Evolutionary conservation across 257 asterid genomes (phyloP), one percentile per base, ranked within the genome.

Genomic region (Salvia splendens): DNA sequence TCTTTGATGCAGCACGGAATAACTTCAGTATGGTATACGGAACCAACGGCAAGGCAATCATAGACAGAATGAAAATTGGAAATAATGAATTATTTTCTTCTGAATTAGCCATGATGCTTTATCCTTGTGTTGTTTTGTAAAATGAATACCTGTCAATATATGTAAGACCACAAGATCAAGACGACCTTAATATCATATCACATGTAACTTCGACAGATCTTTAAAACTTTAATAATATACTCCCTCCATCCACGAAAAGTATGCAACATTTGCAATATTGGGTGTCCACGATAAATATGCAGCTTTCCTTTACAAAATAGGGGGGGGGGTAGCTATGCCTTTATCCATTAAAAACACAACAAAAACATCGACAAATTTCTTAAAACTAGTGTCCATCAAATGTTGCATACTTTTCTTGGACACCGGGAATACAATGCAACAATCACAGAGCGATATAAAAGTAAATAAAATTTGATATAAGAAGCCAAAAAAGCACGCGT

Each of bases 11-110:
- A 61, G 88, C 95, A 61, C 83, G 95, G 59, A 84, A 69, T 50
- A 90, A 75, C 80, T 85, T 93, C 73, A 81, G 75, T 42, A 93
- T 78, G 2, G 99, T 90, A 75, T 86, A 93, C 41, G 97, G 99
- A 49, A 93, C 87, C 68, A 93, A 81, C 64, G 97, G 95, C 82
- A 93, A 69, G 28, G 95, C 97, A 20, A 93, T 77, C 68, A 89
- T 83, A 2, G 99, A 82, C 75, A 93, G 53, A 49, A 93, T 83
- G 76, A 93, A 93, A 75, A 90, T 86, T 14, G 97, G 99, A 80
- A 93, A 93, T 47, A 93, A 59, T 3, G 95, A 89, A 71, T 85
- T 82, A 57, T 85, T 90, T 60, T 90, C 99, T 70, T 85, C 97
- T 53, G 93, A 67, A 78, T 79, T 84, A 71, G 92, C 90, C 95